Percentiles rank a stretch among this genome's conserved stretches.
phyloP scores from a whole-genome alignment of 441 rosid genomes.

The Populus trichocarpa region DNA sequence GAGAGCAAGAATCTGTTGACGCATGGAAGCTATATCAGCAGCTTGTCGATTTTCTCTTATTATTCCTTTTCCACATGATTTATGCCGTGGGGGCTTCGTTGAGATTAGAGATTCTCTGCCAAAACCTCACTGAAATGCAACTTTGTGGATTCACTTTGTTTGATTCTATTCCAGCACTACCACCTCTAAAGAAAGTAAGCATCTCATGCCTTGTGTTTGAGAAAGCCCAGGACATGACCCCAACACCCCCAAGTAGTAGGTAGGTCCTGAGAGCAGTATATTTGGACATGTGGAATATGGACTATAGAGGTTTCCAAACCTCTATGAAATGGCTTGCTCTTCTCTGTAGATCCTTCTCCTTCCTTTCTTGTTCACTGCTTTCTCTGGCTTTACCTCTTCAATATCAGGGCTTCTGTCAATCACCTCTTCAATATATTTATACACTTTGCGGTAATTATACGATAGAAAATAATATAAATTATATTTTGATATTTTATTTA shows the following conservation, averaged over 20 bases:
- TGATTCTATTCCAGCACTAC: not conserved
- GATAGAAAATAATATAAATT: no score
- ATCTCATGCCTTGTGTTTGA: not conserved
- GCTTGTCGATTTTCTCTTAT: not conserved
- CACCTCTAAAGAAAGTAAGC: not conserved
- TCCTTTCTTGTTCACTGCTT: no score
- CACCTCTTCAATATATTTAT: no score
- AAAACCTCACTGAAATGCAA: slow-evolving; percentile 3
- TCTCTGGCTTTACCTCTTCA: no score
- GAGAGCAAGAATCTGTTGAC: not conserved
- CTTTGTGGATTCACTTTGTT: slow-evolving; percentile 14
- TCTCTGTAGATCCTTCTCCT: no score
- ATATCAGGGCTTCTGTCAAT: no score
- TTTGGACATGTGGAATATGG: not conserved
- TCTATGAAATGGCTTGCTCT: not conserved
- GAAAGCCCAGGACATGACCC: not conserved
- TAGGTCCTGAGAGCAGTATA: not conserved
- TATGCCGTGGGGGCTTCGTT: slow-evolving; percentile 7
- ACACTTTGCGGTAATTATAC: no score
- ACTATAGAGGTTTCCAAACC: not conserved
- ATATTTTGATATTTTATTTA: no score
- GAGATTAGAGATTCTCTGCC: slow-evolving; percentile 25
- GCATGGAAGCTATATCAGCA: not conserved
- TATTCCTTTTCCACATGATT: not conserved
- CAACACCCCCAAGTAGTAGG: no score